Evolutionary conservation across 257 asterid genomes (phyloP).

Genomic region (Agastache rugosa): DNA sequence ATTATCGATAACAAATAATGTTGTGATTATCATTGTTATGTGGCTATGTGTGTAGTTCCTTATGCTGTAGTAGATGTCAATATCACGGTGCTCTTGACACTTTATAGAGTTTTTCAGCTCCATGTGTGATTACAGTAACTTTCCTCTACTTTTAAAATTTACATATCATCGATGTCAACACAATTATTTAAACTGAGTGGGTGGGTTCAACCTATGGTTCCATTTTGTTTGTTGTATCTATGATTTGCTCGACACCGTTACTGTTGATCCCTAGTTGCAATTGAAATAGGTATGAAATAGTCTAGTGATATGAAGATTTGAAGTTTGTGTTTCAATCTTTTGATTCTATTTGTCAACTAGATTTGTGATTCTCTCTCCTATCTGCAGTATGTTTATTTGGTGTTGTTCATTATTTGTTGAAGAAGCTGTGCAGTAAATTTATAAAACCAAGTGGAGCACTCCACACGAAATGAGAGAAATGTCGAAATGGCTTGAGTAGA

Average conservation of each 20-base stretch:
- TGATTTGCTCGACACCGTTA: not conserved
- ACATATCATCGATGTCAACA: not conserved
- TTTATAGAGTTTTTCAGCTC: not conserved
- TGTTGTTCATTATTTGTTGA: not conserved
- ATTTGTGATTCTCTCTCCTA: not conserved
- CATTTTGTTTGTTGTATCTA: not conserved
- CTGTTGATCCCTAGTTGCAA: not conserved
- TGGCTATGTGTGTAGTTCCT: not conserved
- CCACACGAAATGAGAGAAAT: not conserved
- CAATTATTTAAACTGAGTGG: not conserved
- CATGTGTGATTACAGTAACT: not conserved
- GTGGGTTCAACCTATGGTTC: not conserved
- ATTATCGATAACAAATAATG: not conserved
- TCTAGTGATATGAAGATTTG: not conserved
- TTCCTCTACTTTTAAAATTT: conserved; percentile 1
- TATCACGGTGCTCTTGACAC: not conserved
- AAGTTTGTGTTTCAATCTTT: conserved; percentile 16
- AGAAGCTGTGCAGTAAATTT: not conserved
- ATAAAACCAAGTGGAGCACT: conserved; percentile 2
- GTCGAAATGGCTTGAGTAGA: conserved; percentile 12
- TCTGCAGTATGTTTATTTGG: conserved; percentile 7
- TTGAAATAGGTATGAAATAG: not conserved
- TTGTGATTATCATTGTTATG: conserved; percentile 16
- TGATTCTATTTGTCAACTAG: not conserved
- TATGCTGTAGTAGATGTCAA: not conserved